Conservation (phyloP, 768 basidiomycete genomes). For the Inosperma sp. region DNA sequence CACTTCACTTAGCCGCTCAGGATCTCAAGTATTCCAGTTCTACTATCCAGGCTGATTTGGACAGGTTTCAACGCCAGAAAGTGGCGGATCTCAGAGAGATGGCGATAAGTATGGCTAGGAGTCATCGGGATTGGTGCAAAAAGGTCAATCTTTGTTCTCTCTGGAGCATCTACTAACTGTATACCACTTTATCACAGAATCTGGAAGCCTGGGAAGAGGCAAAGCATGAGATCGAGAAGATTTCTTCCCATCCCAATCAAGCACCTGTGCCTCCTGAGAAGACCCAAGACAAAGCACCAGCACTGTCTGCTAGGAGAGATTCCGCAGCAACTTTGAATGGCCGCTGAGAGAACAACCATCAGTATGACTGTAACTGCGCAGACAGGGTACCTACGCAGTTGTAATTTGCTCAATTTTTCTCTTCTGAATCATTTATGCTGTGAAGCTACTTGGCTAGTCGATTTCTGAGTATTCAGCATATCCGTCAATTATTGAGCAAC, state of each 20-base stretch:
- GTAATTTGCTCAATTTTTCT: conserved; percentile 8
- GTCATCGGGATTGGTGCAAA: conserved; percentile 95
- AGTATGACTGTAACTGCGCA: too few species aligned
- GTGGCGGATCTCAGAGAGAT: conserved; percentile 94
- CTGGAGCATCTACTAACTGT: conserved; percentile 17
- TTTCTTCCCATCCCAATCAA: conserved; percentile 86
- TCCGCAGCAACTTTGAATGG: conserved; percentile 72
- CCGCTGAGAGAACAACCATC: too few species aligned
- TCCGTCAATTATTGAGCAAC: conserved; percentile 43
- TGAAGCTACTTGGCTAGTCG: not conserved
- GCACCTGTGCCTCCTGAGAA: conserved; percentile 38
- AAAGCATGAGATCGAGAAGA: conserved; percentile 84
- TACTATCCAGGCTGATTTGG: conserved; percentile 95
- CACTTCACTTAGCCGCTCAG: conserved; percentile 84
- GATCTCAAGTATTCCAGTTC: conserved; percentile 95
- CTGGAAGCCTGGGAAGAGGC: conserved; percentile 97
- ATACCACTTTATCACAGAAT: conserved; percentile 52
- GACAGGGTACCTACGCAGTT: too few species aligned
- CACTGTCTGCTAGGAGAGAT: conserved; percentile 49
- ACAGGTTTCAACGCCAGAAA: conserved; percentile 98
- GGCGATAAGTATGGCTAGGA: conserved; percentile 83
- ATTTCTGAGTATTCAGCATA: conserved; percentile 13
- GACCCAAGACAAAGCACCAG: conserved; percentile 27
- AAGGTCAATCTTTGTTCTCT: conserved; percentile 51
- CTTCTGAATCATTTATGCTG: not conserved